Evolutionary conservation across 2,329 filamentous ascomycete species (phyloP).

Genomic region (Ceratocystiopsis minuta): DNA sequence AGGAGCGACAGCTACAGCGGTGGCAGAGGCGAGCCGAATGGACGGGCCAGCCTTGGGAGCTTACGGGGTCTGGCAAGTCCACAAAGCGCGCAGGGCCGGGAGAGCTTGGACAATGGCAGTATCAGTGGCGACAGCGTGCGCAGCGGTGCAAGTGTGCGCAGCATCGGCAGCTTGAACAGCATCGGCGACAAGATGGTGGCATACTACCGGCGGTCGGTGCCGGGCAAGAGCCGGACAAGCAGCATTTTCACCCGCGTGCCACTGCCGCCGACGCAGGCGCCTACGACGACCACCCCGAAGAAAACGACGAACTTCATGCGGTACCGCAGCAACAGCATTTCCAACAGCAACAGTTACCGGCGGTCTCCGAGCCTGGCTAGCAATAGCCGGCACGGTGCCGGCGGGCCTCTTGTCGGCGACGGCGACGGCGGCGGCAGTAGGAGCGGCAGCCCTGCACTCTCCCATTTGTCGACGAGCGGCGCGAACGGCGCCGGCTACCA

Average conservation of each 20-base stretch:
- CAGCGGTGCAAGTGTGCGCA: neutral
- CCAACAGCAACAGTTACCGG: neutral
- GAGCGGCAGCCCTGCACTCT: neutral
- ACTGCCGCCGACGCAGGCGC: neutral
- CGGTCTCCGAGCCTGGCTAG: neutral
- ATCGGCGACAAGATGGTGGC: neutral
- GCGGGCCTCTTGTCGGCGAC: too few relatives aligned
- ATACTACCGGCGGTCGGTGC: conserved; percentile 23
- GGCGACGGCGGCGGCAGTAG: neutral
- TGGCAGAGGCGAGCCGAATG: neutral
- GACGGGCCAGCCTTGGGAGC: neutral
- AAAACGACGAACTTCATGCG: conserved; percentile 9
- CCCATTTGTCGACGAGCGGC: neutral
- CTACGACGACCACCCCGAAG: neutral
- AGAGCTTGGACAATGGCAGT: conserved; percentile 1
- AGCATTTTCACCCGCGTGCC: conserved; percentile 7
- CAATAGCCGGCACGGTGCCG: neutral
- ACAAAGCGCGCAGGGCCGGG: too few relatives aligned
- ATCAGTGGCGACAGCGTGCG: conserved; percentile 4
- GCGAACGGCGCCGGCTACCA: neutral
- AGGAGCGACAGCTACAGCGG: neutral
- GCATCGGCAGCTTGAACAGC: neutral
- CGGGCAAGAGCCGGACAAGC: conserved; percentile 17
- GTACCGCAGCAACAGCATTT: conserved; percentile 1
- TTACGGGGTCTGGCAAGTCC: too few relatives aligned